Percentiles rank a stretch among this genome's conserved stretches.
Evolutionary conservation across 1,284 basidiomycete genomes (phyloP).

Genomic region (Puccinia polysora): DNA sequence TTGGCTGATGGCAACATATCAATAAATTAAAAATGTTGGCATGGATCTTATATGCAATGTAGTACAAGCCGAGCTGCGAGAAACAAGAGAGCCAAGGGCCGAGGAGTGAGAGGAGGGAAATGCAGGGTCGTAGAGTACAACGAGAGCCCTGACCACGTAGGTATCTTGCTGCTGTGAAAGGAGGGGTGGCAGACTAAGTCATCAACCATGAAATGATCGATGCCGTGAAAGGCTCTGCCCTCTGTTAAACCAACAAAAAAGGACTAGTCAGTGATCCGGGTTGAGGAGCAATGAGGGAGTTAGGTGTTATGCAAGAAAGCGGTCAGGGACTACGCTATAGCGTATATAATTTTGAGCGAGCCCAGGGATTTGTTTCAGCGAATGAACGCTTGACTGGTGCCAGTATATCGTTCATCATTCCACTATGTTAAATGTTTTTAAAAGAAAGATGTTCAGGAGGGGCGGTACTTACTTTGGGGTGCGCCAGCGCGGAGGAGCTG

Average conservation of each 20-base stretch:
- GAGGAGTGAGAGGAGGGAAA: background rate
- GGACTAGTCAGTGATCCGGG: background rate
- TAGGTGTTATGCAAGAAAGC: background rate
- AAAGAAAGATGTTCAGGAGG: background rate
- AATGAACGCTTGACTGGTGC: slow-evolving; percentile 43
- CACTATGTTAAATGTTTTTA: background rate
- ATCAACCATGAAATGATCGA: too few species aligned
- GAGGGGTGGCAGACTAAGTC: too few species aligned
- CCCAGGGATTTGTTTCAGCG: slow-evolving; percentile 43
- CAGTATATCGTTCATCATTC: slow-evolving; percentile 41
- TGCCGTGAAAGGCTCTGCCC: background rate
- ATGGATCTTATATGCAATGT: background rate
- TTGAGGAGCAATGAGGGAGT: background rate
- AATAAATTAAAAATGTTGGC: background rate
- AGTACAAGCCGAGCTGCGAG: background rate
- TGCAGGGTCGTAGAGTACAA: too few species aligned
- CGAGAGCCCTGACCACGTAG: too few species aligned
- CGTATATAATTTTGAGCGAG: slow-evolving; percentile 35
- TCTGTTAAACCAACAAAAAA: background rate
- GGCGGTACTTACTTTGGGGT: too few species aligned
- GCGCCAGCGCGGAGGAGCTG: too few species aligned
- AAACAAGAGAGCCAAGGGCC: background rate
- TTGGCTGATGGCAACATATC: background rate
- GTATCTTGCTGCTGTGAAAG: too few species aligned
- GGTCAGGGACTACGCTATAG: slow-evolving; percentile 42